A percentile compares a stretch with the other conserved stretches of the same genome.
These are phyloP conservation scores for Pleurotus tuoliensis DNA, from an alignment of 768 basidiomycete species.

Conservation along the genomic window DNA sequence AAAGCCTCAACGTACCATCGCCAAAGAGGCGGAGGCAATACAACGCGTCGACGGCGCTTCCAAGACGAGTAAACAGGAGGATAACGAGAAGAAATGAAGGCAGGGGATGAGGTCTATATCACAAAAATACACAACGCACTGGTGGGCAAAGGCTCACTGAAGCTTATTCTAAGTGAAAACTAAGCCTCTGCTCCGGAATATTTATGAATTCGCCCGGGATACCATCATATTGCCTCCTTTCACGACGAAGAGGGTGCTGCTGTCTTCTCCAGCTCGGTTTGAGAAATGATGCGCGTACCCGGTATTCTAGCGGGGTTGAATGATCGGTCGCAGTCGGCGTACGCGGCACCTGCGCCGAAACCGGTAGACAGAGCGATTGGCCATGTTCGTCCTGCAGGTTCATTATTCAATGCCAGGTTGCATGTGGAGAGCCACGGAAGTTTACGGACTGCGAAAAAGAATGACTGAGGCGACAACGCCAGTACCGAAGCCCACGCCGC, in stretches of 20 bases:
- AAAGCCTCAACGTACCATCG: constrained; percentile 21
- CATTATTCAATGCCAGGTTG: background rate
- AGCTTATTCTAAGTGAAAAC: background rate
- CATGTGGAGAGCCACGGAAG: constrained; percentile 1
- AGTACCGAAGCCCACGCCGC: constrained; percentile 84
- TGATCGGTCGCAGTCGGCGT: constrained; percentile 88
- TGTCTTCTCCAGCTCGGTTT: constrained; percentile 22
- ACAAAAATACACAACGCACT: constrained; percentile 2
- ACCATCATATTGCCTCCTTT: constrained; percentile 8
- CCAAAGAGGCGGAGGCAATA: constrained; percentile 30
- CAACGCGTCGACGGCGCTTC: background rate
- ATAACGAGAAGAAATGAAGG: background rate
- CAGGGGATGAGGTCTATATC: constrained; percentile 6
- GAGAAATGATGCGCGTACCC: constrained; percentile 70
- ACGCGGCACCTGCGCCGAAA: constrained; percentile 83
- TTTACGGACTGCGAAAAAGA: constrained; percentile 80
- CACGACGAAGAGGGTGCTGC: constrained; percentile 10
- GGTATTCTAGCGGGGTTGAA: constrained; percentile 90
- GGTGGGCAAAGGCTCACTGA: background rate
- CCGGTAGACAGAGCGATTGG: constrained; percentile 84
- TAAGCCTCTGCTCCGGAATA: background rate
- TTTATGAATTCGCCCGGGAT: constrained; percentile 10
- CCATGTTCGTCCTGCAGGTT: constrained; percentile 78
- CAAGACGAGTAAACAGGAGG: background rate
- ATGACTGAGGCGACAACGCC: constrained; percentile 89